phyloP scores from a whole-genome alignment of 345 rosid species.

The Isatis tinctoria region DNA sequence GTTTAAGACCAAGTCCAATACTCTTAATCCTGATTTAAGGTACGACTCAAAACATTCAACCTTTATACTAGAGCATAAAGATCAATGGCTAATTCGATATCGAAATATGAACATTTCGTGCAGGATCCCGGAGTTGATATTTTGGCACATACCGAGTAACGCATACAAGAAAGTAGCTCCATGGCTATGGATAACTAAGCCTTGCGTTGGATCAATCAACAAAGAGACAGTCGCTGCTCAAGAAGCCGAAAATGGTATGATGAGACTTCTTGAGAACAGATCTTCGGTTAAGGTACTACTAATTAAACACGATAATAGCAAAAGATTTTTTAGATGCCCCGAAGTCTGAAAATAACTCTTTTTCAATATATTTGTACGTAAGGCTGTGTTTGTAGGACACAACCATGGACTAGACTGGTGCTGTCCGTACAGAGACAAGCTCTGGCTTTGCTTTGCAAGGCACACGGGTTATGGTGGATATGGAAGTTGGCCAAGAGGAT shows the following conservation, averaged over 20 bases:
- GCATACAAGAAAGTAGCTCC: constrained; percentile 82
- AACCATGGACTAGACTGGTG: constrained; percentile 98
- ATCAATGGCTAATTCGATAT: not conserved
- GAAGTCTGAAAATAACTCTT: not conserved
- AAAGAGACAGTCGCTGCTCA: constrained; percentile 73
- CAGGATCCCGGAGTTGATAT: constrained; percentile 76
- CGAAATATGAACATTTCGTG: not conserved
- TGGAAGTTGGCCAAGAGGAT: constrained; percentile 83
- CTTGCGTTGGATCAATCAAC: constrained; percentile 88
- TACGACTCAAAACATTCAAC: not conserved
- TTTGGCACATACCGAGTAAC: constrained; percentile 93
- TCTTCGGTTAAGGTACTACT: constrained; percentile 67
- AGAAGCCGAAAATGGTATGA: constrained; percentile 71
- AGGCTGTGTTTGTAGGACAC: constrained; percentile 88
- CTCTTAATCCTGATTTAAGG: constrained; percentile 66
- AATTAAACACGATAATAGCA: not conserved
- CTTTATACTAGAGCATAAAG: not conserved
- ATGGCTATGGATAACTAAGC: constrained; percentile 40
- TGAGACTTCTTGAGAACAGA: constrained; percentile 51
- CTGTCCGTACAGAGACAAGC: constrained; percentile 57
- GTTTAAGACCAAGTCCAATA: constrained; percentile 51
- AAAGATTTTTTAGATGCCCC: not conserved
- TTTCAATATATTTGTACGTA: constrained; percentile 23
- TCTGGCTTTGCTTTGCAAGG: constrained; percentile 95
- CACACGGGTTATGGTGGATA: constrained; percentile 87